Evolutionary conservation across 2,329 filamentous ascomycete genomes (phyloP), one percentile per base, ranked within the genome.

Genomic region (Amylocarpus encephaloides): DNA sequence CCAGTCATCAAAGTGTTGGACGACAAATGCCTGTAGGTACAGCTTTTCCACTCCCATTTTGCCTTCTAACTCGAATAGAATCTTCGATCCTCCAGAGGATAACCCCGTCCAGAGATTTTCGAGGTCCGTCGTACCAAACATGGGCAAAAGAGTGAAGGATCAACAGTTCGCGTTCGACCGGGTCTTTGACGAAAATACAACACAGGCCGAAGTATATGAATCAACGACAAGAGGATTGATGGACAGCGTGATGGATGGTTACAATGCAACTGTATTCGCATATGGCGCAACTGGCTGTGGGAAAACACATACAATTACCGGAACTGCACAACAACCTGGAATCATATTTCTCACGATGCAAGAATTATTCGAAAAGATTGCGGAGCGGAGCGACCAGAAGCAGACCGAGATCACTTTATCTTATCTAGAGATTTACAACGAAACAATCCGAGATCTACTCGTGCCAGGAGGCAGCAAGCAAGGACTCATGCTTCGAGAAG

Each of bases 341-440:
- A 97, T 98, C 63, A 98, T 98, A 67, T 98, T 97, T 71, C 73
- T 98, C 62, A 97, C 93, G 1, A 98, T 98, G 91, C 92, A 97
- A 69, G 93, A 98, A 70, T 75, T 98, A 19, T 98, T 98, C 64
- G 93, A 98, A 71, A 88, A 92, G 68, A 95, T 98, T 59, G 74
- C 77, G n/a, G 93, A 97, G 50, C 73, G 88, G 48, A 85, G 84
- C 55, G 82, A 86, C 51, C 90, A 95, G 53, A 97, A 96, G 70
- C 76, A 83, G 26, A 93, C 90, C 3, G 93, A 97, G 63, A 75
- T 98, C 48, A 89, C 91, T 0, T 79, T 98, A 13, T 96, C 91
- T 0, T 98, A 97, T 64, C 78, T 98, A 34, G 93, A 98, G 67
- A 98, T 98, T 57, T 98, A 98, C 76, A 98, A 98, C 67, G 93